phyloP scores from a whole-genome alignment of 192 early-diverging fungal genomes.

The Rhizophagus clarus region DNA sequence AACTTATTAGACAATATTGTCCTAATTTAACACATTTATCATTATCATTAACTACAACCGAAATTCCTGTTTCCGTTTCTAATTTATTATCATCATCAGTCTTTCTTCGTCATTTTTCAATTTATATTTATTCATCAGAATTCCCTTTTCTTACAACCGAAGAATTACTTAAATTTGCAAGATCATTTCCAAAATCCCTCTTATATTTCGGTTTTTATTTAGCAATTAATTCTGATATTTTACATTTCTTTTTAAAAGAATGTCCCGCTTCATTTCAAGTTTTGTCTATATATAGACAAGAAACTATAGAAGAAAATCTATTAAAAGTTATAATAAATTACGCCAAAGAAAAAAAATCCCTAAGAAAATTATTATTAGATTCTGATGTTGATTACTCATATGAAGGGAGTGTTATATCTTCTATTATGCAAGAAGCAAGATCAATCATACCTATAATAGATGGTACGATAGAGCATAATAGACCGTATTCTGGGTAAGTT shows the following conservation, averaged over 20 bases:
- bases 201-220: constrained; percentile 12
- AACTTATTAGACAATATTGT: neutral
- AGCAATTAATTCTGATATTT: neutral
- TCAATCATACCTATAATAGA: neutral
- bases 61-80: neutral
- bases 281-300: neutral
- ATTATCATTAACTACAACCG: neutral
- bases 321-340: constrained; percentile 3
- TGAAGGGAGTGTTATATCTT: neutral
- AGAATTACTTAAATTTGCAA: neutral
- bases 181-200: neutral
- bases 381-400: neutral
- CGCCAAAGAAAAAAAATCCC: neutral
- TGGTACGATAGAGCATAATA: neutral
- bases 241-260: constrained; percentile 12
- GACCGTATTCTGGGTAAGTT: neutral
- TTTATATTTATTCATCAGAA: neutral
- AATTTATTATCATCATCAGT: neutral
- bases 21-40: constrained; percentile 17
- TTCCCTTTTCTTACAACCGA: constrained; percentile 1
- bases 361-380: constrained; percentile 7
- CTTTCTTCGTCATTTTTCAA: neutral
- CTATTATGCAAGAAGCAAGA: neutral
- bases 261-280: neutral
- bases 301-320: neutral